A percentile compares a stretch with the other conserved stretches of the same genome.
Conservation (phyloP, 169 alveolate species). For the Amoebophrya sp. region DNA sequence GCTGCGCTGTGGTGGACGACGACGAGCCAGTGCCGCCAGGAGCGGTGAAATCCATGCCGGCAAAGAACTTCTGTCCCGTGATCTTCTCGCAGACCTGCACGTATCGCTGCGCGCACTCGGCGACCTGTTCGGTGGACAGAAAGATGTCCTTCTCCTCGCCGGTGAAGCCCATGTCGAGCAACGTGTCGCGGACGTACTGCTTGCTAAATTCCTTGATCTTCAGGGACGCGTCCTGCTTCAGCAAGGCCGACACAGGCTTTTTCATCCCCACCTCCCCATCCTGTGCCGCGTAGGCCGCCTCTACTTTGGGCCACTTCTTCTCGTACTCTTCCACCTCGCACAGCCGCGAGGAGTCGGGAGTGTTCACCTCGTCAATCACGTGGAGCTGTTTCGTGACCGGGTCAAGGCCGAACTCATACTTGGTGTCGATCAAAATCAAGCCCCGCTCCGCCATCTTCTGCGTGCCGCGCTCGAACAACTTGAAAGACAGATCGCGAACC, state of each 20-base stretch:
- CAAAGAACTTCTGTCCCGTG: neutral
- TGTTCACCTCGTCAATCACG: slow-evolving; percentile 32
- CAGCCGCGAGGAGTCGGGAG: slow-evolving; percentile 22
- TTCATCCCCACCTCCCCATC: no score
- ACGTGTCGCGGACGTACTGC: slow-evolving; percentile 26
- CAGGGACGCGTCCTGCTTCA: slow-evolving; percentile 16
- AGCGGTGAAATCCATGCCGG: no score
- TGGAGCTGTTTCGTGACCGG: slow-evolving; percentile 8
- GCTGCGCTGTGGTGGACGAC: neutral
- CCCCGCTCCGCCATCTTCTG: slow-evolving; percentile 11
- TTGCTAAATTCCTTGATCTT: slow-evolving; percentile 18
- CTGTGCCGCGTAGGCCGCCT: neutral
- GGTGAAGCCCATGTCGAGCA: slow-evolving; percentile 20
- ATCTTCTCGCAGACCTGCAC: slow-evolving; percentile 12
- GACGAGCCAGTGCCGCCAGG: no score
- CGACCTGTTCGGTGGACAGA: slow-evolving; percentile 10
- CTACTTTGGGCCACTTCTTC: slow-evolving; percentile 2
- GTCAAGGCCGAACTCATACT: slow-evolving; percentile 25
- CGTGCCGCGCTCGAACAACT: slow-evolving; percentile 12
- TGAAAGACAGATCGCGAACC: neutral
- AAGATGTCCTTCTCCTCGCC: neutral
- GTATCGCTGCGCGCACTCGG: neutral
- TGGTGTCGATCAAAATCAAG: slow-evolving; percentile 24
- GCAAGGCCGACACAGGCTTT: slow-evolving; percentile 2
- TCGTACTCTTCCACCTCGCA: slow-evolving; percentile 18